Evolutionary conservation across 1,284 basidiomycete species (phyloP).

Genomic region (Trichosporon sp.): DNA sequence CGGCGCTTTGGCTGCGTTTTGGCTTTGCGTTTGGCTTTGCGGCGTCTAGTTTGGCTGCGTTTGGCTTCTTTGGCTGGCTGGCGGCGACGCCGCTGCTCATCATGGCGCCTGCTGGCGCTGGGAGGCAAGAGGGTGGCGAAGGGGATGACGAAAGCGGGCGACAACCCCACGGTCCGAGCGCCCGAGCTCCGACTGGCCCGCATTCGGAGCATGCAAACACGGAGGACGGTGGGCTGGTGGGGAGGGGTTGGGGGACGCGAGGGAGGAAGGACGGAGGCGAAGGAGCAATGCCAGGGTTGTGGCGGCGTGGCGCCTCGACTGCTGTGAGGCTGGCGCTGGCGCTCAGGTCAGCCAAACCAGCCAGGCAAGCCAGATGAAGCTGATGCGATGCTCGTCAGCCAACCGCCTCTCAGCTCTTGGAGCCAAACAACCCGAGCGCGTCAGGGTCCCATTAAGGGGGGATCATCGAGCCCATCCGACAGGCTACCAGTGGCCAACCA

Average conservation of each 20-base stretch:
- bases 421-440: too few relatives aligned
- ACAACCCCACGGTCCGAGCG: constrained; percentile 6
- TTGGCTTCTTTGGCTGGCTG: too few relatives aligned
- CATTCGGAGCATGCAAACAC: neutral
- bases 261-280: neutral
- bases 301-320: neutral
- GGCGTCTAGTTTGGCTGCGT: too few relatives aligned
- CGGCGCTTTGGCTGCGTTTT: too few relatives aligned
- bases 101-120: neutral
- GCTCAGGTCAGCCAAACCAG: too few relatives aligned
- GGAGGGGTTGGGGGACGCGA: neutral
- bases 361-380: too few relatives aligned
- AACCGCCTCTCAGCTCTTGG: neutral
- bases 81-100: neutral
- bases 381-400: neutral
- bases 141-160: neutral
- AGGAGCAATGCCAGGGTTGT: neutral
- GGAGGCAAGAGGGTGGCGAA: neutral
- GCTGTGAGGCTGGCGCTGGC: too few relatives aligned
- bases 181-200: neutral
- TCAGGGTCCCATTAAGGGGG: neutral
- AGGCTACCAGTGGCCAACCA: too few relatives aligned
- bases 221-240: too few relatives aligned
- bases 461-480: neutral
- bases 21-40: too few relatives aligned